phyloP scores from a whole-genome alignment of 164 flowering plant species.

The Nymphaea colorata region DNA sequence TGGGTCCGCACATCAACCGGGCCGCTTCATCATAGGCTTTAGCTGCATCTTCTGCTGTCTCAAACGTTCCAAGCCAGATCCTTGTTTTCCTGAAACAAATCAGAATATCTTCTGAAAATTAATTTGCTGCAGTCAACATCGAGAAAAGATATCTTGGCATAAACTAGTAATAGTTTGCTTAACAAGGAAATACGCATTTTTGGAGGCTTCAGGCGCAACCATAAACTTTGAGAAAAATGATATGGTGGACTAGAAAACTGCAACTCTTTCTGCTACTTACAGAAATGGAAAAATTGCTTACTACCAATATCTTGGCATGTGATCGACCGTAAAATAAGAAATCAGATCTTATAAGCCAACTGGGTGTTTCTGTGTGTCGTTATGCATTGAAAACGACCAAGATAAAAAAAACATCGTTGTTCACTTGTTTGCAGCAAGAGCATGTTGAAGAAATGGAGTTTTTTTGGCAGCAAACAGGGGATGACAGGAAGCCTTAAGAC shows the following conservation, averaged over 20 bases:
- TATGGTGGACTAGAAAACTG: background rate
- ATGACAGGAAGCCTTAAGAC: background rate
- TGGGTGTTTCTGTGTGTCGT: too few species aligned
- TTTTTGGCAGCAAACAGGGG: background rate
- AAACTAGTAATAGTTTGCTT: too few species aligned
- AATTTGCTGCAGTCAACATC: background rate
- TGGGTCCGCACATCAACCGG: slow-evolving; percentile 58
- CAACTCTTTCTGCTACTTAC: too few species aligned
- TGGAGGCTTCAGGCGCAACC: background rate
- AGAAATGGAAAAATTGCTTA: too few species aligned
- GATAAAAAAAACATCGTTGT: background rate
- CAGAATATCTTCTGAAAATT: background rate
- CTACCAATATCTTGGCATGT: too few species aligned
- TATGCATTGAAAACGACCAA: background rate
- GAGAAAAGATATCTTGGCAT: background rate
- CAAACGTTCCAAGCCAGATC: slow-evolving; percentile 77
- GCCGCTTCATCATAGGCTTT: slow-evolving; percentile 77
- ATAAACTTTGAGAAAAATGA: background rate
- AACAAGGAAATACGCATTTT: background rate
- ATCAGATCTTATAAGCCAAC: too few species aligned
- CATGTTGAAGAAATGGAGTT: too few species aligned
- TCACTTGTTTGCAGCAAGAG: too few species aligned
- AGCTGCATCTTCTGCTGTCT: slow-evolving; percentile 76
- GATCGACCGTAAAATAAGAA: too few species aligned
- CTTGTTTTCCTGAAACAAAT: slow-evolving; percentile 45